These are phyloP conservation scores for Curvularia sp. DNA, from an alignment of 2,329 filamentous ascomycete genomes.

Conservation along the genomic window DNA sequence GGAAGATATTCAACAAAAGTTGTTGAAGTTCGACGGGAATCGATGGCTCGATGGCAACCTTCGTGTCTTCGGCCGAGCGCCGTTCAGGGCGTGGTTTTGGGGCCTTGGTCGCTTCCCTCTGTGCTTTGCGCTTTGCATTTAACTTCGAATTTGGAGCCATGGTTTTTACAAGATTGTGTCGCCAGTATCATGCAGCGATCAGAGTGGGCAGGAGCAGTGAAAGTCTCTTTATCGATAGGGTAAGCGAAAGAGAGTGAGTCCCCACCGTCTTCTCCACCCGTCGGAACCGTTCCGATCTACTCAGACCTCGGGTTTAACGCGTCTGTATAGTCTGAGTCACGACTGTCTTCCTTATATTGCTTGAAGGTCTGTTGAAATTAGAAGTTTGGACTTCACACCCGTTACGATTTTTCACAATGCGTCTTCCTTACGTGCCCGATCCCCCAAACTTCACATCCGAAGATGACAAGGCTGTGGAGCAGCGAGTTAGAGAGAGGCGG, in stretches of 20 bases:
- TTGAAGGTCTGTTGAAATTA: background rate
- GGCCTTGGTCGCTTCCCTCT: constrained; percentile 20
- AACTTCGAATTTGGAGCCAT: constrained; percentile 25
- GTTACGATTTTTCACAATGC: constrained; percentile 51
- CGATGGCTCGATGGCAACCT: constrained; percentile 16
- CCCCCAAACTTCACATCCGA: constrained; percentile 56
- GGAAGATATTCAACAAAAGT: constrained; percentile 75
- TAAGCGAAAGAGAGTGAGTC: constrained; percentile 16
- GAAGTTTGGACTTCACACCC: background rate
- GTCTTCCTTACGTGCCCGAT: constrained; percentile 61
- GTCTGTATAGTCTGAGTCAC: background rate
- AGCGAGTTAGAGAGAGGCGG: constrained; percentile 59
- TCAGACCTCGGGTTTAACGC: constrained; percentile 4
- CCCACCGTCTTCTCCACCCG: background rate
- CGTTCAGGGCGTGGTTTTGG: constrained; percentile 8
- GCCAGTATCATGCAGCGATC: background rate
- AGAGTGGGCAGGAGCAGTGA: constrained; percentile 1
- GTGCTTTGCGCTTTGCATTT: constrained; percentile 25
- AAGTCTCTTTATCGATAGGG: constrained; percentile 20
- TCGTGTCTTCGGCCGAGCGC: constrained; percentile 9
- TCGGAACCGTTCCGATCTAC: constrained; percentile 23
- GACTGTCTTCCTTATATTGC: background rate
- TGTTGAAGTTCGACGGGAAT: constrained; percentile 68
- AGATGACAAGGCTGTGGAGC: constrained; percentile 59
- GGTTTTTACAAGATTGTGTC: background rate